These are phyloP conservation scores for Tulasnella sp. DNA, from an alignment of 768 basidiomycete species.

Conservation along the genomic window DNA sequence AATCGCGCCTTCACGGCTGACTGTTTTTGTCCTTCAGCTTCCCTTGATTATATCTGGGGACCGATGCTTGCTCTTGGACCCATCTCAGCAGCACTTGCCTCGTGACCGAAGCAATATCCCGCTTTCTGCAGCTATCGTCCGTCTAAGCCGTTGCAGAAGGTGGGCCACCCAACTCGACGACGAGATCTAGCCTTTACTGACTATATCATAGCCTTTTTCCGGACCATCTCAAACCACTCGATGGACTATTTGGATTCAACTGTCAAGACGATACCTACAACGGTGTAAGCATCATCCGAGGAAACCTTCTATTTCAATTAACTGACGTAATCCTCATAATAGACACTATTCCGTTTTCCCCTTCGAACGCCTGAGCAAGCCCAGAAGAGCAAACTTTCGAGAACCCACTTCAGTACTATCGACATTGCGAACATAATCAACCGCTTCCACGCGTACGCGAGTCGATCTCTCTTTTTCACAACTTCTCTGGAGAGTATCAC, in stretches of 20 bases:
- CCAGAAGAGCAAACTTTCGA: slow-evolving; percentile 17
- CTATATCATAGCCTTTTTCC: slow-evolving; percentile 28
- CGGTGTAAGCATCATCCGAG: slow-evolving; percentile 28
- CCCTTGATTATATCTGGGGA: slow-evolving; percentile 27
- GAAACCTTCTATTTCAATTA: neutral
- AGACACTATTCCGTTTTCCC: slow-evolving; percentile 40
- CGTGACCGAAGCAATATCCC: neutral
- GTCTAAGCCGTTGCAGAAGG: neutral
- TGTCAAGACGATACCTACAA: slow-evolving; percentile 23
- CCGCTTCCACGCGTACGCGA: slow-evolving; percentile 24
- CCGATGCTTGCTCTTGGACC: slow-evolving; percentile 34
- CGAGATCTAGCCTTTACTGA: neutral
- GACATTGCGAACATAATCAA: neutral
- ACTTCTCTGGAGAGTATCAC: slow-evolving; percentile 23
- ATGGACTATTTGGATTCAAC: slow-evolving; percentile 34
- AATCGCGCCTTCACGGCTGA: neutral
- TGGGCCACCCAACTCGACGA: neutral
- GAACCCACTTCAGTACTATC: neutral
- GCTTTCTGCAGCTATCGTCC: slow-evolving; percentile 26
- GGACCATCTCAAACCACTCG: slow-evolving; percentile 31
- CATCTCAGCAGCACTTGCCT: slow-evolving; percentile 33
- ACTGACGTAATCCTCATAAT: neutral
- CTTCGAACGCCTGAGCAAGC: slow-evolving; percentile 26
- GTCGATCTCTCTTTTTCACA: slow-evolving; percentile 35
- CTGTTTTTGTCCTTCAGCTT: too few species aligned